phyloP scores from a whole-genome alignment of 768 basidiomycete species.

The Hygrophoropsis aurantiaca region DNA sequence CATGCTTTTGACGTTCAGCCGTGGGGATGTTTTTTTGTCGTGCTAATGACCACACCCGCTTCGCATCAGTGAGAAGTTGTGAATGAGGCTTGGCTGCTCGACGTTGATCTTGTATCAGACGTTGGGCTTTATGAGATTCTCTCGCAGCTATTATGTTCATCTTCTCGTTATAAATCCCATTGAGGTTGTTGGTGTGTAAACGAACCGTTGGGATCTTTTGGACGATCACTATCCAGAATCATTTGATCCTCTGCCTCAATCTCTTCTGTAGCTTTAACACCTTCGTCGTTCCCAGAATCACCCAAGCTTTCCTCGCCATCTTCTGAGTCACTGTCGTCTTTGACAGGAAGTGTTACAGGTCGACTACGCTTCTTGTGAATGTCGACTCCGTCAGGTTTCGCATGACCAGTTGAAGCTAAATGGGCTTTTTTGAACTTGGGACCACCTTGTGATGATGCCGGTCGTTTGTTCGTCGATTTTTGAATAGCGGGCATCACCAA shows the following conservation, averaged over 20 bases:
- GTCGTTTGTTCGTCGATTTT: conserved; percentile 52
- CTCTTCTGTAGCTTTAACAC: conserved; percentile 9
- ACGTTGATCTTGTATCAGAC: conserved; percentile 63
- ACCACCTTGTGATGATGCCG: conserved; percentile 45
- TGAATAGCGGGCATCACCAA: conserved; percentile 39
- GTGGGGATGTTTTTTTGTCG: conserved; percentile 69
- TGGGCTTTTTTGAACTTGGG: conserved; percentile 55
- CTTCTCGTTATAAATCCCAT: conserved; percentile 6
- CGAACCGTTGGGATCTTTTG: conserved; percentile 63
- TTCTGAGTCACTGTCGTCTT: conserved; percentile 38
- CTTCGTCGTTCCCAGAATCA: conserved; percentile 10
- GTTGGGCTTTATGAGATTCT: conserved; percentile 75
- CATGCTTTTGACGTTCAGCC: conserved; percentile 71
- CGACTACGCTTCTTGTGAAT: conserved; percentile 56
- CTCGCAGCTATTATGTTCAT: conserved; percentile 44
- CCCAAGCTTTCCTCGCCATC: conserved; percentile 37
- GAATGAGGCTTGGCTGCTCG: conserved; percentile 79
- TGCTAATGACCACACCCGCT: conserved; percentile 74
- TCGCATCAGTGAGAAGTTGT: conserved; percentile 64
- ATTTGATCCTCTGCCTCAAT: conserved; percentile 29
- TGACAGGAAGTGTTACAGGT: conserved; percentile 49
- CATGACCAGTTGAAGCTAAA: conserved; percentile 28
- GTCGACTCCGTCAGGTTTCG: conserved; percentile 19
- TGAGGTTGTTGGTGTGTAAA: conserved; percentile 6
- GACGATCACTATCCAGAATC: conserved; percentile 22